Evolutionary conservation across 75 land plant species (phyloP).

Genomic region (Sequoiadendron giganteum): DNA sequence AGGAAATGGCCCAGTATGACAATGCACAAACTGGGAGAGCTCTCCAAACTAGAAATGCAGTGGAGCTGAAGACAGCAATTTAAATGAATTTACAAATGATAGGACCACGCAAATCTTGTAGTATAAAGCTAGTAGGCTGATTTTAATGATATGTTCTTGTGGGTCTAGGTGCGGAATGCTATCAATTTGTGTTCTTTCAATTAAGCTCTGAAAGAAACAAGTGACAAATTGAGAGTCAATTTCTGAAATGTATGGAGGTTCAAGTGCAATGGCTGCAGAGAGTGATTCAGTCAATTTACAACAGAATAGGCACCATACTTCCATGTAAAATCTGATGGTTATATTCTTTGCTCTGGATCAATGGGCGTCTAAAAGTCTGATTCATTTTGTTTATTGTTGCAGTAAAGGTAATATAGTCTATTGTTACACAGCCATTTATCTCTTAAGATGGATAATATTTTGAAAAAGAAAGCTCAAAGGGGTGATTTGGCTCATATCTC

Average conservation of each 20-base stretch:
- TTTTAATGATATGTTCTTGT: not conserved
- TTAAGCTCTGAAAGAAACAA: slow-evolving; percentile 1
- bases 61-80: not conserved
- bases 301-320: not conserved
- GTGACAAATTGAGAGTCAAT: slow-evolving; percentile 7
- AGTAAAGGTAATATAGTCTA: not conserved
- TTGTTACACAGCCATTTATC: not conserved
- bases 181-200: slow-evolving; percentile 9
- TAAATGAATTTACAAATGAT: not conserved
- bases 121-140: not conserved
- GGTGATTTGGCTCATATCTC: not conserved
- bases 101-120: not conserved
- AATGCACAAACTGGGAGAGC: not conserved
- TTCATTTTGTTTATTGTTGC: slow-evolving; percentile 2
- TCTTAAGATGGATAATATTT: slow-evolving; percentile 1
- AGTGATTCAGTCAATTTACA: not conserved
- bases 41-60: not conserved
- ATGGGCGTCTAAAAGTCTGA: slow-evolving; percentile 1
- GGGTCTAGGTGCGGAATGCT: not conserved
- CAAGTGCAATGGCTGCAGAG: slow-evolving; percentile 1
- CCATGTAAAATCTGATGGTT: slow-evolving; percentile 1
- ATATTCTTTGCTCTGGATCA: slow-evolving; percentile 7
- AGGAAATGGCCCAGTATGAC: slow-evolving; percentile 16
- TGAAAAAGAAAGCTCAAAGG: not conserved
- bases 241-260: slow-evolving; percentile 4